Conservation (phyloP, 2,329 filamentous ascomycete genomes). For the Epichloe amarillans region DNA sequence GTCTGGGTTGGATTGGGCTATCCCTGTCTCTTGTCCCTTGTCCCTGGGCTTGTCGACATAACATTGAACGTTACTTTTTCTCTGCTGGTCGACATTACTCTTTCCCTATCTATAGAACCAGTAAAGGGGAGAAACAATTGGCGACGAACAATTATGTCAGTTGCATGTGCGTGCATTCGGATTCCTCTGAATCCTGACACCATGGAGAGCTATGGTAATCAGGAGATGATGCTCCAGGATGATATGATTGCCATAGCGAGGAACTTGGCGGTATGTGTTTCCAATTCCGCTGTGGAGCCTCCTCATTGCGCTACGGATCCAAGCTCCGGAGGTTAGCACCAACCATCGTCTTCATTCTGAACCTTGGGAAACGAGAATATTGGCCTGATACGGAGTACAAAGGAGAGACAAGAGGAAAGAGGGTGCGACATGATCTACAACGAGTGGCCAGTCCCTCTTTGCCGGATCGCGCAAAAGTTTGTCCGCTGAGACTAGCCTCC, state of each 20-base stretch:
- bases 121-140: neutral
- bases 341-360: neutral
- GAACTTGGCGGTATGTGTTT: neutral
- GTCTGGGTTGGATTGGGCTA: neutral
- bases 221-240: too few species aligned
- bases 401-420: constrained; percentile 2
- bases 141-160: too few species aligned
- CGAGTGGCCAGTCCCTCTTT: neutral
- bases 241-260: neutral
- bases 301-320: neutral
- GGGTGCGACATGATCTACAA: neutral
- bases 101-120: neutral
- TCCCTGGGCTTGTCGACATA: neutral
- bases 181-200: neutral
- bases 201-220: neutral
- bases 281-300: neutral
- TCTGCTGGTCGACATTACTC: neutral
- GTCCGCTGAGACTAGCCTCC: too few species aligned
- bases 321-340: neutral
- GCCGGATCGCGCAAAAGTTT: neutral
- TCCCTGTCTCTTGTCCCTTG: neutral
- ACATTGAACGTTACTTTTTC: neutral
- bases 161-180: neutral
- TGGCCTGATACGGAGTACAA: neutral
- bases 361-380: neutral